phyloP scores from a whole-genome alignment of 1,139 yeast genomes.

The Scheffersomyces lignicola region DNA sequence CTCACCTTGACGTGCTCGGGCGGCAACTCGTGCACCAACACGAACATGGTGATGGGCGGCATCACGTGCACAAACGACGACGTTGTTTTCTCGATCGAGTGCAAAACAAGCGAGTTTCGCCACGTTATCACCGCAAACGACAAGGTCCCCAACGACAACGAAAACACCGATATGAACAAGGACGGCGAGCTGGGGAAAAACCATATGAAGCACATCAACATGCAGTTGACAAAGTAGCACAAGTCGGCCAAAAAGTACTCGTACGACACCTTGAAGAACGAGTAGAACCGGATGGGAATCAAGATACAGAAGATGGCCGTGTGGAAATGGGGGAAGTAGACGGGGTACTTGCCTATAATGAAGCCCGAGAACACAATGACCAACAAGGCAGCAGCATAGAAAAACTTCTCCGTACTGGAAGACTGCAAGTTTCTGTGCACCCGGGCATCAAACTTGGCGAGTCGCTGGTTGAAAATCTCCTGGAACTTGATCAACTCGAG shows the following conservation, averaged over 20 bases:
- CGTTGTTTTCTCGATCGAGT: constrained; percentile 91
- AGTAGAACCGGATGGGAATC: constrained; percentile 83
- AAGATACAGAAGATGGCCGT: constrained; percentile 59
- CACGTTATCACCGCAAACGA: constrained; percentile 95
- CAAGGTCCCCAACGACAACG: constrained; percentile 84
- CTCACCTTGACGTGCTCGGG: constrained; percentile 52
- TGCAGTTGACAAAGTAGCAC: constrained; percentile 84
- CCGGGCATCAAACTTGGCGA: constrained; percentile 59
- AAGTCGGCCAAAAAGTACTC: constrained; percentile 91
- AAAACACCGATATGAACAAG: constrained; percentile 78
- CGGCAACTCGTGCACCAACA: constrained; percentile 78
- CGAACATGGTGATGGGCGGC: constrained; percentile 89
- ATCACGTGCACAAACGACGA: constrained; percentile 86
- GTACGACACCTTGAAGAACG: constrained; percentile 75
- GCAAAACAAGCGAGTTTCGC: constrained; percentile 91
- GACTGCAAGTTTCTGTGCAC: constrained; percentile 50
- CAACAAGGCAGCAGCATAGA: constrained; percentile 74
- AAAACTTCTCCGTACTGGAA: constrained; percentile 75
- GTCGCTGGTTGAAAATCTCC: constrained; percentile 32
- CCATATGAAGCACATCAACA: constrained; percentile 78
- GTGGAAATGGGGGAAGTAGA: constrained; percentile 74
- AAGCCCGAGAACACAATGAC: constrained; percentile 72
- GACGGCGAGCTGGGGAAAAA: constrained; percentile 69
- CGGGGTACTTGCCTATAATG: constrained; percentile 76
- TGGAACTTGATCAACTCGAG: constrained; percentile 27